Percentiles rank a stretch among this genome's conserved stretches.
Evolutionary conservation across 306 rosid genomes (phyloP).

Genomic region (Luffa aegyptiaca): DNA sequence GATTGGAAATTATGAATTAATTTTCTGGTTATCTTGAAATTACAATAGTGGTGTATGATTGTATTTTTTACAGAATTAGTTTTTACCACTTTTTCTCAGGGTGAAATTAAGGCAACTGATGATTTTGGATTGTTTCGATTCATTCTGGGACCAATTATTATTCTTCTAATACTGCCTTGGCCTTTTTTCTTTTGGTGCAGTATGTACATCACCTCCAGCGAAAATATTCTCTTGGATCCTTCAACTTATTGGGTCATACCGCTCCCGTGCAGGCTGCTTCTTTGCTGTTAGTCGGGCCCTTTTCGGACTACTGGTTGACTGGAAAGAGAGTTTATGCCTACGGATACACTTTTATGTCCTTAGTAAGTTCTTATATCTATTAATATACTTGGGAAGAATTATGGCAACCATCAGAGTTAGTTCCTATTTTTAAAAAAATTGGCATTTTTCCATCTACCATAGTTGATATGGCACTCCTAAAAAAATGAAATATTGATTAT

Average conservation of each 20-base stretch:
- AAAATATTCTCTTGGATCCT: conserved; percentile 78
- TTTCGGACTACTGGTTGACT: conserved; percentile 81
- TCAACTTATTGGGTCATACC: conserved; percentile 86
- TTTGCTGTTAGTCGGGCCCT: conserved; percentile 53
- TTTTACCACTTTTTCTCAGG: background rate
- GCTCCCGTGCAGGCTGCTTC: conserved; percentile 92
- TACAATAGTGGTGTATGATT: background rate
- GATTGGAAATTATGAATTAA: background rate
- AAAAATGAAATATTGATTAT: background rate
- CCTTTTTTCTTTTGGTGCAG: conserved; percentile 29
- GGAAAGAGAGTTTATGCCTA: conserved; percentile 52
- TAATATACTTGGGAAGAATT: background rate
- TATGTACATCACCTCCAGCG: conserved; percentile 86
- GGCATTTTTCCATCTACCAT: background rate
- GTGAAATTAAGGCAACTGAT: background rate
- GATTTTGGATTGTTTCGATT: background rate
- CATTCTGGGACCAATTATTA: background rate
- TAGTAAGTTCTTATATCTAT: conserved; percentile 33
- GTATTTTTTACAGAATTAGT: background rate
- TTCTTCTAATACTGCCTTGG: background rate
- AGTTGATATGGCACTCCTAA: background rate
- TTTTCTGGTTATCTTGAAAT: background rate
- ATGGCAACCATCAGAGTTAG: background rate
- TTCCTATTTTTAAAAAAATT: background rate
- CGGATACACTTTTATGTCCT: conserved; percentile 29